Base-by-base conservation (phyloP, 2,329 filamentous ascomycete species). In the Incumbomyces delicatus region DNA sequence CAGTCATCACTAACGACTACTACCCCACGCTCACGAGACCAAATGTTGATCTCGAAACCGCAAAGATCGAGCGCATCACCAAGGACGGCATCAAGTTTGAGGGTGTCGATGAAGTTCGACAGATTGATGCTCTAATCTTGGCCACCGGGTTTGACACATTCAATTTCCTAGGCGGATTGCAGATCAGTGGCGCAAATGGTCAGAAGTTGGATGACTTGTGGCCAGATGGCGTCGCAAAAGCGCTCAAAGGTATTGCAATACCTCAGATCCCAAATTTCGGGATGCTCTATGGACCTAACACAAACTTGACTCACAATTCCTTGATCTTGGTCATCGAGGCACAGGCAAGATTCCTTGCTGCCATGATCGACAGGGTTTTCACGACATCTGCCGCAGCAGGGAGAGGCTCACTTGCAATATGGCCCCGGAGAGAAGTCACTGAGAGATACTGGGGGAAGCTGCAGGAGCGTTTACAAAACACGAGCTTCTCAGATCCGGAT, bases 291-390 rank as follows among this genome's bases (percentile, higher is more conserved):
- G 76, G 75, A 0, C 76, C 74, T 4, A 78, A 77, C 58, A 78
- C 73, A 1, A 74, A 72, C 46, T 63, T 72, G 48, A 75, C 71
- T 0, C 72, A 76, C 57, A 77, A 76, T 49, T 71, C 66, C 38
- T 76, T 79, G 53, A 74, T 79, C 50, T 63, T 78, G 12, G 78
- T 78, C 73, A 77, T 78, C 50, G 76, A 80, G 55, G 69, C 74
- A 2, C 76, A 80, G 53, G 67, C 65, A 2, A 65, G 71, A 2
- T 79, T 77, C 54, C 66, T 79, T 46, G 73, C 69, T 48, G 65
- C 63, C 0, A 54, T 79, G 30, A 68, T 79, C 36, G 55, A 58
- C 0, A 64, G 69, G 4, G 66, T 80, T 1, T 64, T 77, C 1
- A 60, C 63, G 6, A 72, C 73, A 0, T 61, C 68, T 11, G 52